Base-by-base conservation (phyloP, 768 basidiomycete genomes). In the Rhizopogon roseolus region DNA sequence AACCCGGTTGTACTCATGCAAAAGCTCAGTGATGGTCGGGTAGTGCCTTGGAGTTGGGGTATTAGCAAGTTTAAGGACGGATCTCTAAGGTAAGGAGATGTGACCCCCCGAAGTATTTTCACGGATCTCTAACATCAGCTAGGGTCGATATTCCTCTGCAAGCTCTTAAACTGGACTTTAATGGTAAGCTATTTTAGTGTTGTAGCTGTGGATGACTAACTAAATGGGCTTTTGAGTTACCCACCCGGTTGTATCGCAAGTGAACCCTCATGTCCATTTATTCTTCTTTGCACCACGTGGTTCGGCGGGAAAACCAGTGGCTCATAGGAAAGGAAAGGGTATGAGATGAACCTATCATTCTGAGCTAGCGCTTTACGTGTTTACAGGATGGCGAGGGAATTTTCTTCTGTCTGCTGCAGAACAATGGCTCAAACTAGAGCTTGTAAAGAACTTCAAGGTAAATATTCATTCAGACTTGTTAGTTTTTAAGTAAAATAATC, bases 1-100 rank as follows among this genome's bases (percentile, higher is more conserved):
- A 95, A 97, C 60, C 93, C 96, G 5, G 96, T 98, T 14, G 93
- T 94, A 0, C 71, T 99, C 51, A 90, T 99, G 89, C 89, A 93
- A 65, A 98, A 96, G 69, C 79, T 86, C 22, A 81, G 77, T 56
- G 86, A 86, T 57, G 94, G 92, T 1, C 80, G 76, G 39, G 72
- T 94, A 51, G 80, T 91, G 6, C 94, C 94, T 0, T 95, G 93
- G 89, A 96, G 89, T 65, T 94, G 93, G 85, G 95, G 94, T 25
- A 36, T 36, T 36, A 92, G 89, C 57, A 81, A 88, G 56, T 98
- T 95, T 71, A 95, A 91, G 65, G 94, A 98, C 64, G 94, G 94
- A 3, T 93, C 91, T 27, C 70, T 97, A 36, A 80, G 92, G 90
- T 88, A 55, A 34, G 75, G 49, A 9, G 19, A 36, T 39, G 29